Base-by-base conservation (phyloP, 164 flowering plant species). In the Cinnamomum micranthum region DNA sequence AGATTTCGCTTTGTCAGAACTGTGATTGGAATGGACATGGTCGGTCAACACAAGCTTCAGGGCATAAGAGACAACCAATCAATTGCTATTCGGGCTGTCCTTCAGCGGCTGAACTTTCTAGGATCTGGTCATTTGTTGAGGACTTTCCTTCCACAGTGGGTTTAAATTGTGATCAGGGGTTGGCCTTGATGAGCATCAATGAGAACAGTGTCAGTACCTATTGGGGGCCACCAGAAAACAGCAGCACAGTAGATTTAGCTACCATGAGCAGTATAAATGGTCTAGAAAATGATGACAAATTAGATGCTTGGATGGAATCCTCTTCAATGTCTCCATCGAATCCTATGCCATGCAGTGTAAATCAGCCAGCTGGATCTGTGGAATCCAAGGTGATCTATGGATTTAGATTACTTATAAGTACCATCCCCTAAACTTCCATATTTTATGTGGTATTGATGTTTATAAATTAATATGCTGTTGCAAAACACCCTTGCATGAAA, bases 21-120 rank as follows among this genome's bases (percentile, higher is more conserved):
- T 95, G 98, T 84, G 97, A 95, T 82, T 87, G 88, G 91, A 77
- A 76, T 50, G 92, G 85, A 1, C 97, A 91, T 72, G 80, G 81
- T 20, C 55, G 77, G 58, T 82, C 91, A 25, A 70, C 79, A 31
- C 68, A 84, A 0, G 75, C 81, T 71, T 80, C 82, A 7, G 64
- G 78, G 23, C 98, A 91, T 75, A 86, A 88, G 78, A 88, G 91
- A 75, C 92, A 90, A 60, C 33, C 88, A 2, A 86, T 95, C 70
- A 88, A 81, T 72, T 88, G 90, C 80, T 95, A 95, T 82, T 82
- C 99, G 60, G 99, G 95, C 19, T 95, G 97, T 74, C 99, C 97
- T 33, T 90, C 99, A 3, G 84, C 95, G 19, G 75, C 89, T 0
- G 97, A 92, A 66, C 89, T 93, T 68, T 87, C 95, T 78, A 79